Evolutionary conservation across 768 basidiomycete genomes (phyloP).

Genomic region (Sarcodon aspratus): DNA sequence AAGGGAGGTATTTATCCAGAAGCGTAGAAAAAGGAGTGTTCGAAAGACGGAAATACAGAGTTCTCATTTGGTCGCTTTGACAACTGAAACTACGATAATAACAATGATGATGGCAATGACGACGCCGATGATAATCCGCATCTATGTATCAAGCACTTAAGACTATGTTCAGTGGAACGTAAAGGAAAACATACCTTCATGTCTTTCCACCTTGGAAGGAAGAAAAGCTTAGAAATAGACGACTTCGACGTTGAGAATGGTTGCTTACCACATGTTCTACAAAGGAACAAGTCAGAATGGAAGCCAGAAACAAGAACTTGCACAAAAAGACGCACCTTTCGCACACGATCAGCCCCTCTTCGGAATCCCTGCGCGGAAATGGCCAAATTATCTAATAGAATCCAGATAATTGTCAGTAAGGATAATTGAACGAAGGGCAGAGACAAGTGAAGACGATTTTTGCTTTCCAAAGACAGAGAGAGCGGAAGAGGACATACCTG

Average conservation of each 20-base stretch:
- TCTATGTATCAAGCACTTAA: conserved; percentile 32
- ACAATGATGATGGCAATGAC: conserved; percentile 85
- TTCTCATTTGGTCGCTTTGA: conserved; percentile 57
- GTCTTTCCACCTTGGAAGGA: conserved; percentile 74
- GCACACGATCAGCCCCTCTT: conserved; percentile 91
- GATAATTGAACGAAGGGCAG: background rate
- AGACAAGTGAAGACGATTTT: background rate
- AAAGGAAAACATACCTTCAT: conserved; percentile 60
- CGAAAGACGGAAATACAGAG: conserved; percentile 3
- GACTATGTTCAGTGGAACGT: background rate
- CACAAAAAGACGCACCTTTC: conserved; percentile 58
- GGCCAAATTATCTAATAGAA: conserved; percentile 74
- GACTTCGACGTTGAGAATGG: conserved; percentile 1
- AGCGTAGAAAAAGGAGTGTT: conserved; percentile 16
- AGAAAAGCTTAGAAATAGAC: background rate
- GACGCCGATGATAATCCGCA: conserved; percentile 93
- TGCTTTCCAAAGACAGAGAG: background rate
- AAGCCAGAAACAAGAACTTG: background rate
- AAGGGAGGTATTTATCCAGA: no score
- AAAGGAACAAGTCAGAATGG: conserved; percentile 1
- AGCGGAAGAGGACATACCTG: conserved; percentile 48
- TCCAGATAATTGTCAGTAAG: background rate
- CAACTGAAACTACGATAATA: conserved; percentile 93
- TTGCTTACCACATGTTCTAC: conserved; percentile 83
- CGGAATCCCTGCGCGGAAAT: conserved; percentile 99